Conservation (phyloP, 2,329 filamentous ascomycete species). For the Paecilomyces dactylethromorphus region DNA sequence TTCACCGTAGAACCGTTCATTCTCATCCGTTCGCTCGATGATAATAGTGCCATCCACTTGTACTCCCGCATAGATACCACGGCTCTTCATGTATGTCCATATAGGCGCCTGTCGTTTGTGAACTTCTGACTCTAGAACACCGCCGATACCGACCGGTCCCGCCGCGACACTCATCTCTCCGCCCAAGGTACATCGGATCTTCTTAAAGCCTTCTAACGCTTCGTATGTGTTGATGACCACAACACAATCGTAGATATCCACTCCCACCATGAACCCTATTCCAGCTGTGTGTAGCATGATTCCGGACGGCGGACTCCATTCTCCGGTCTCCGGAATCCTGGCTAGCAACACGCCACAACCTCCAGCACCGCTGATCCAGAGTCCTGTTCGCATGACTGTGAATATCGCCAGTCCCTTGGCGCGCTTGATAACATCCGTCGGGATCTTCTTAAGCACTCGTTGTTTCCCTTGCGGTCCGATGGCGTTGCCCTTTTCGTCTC, state of each 20-base stretch:
- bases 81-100: conserved; percentile 82
- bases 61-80: conserved; percentile 80
- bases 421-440: conserved; percentile 75
- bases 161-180: conserved; percentile 70
- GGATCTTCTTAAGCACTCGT: conserved; percentile 72
- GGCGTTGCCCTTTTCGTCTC: conserved; percentile 38
- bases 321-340: conserved; percentile 69
- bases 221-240: conserved; percentile 84
- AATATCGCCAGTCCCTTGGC: conserved; percentile 89
- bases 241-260: conserved; percentile 94
- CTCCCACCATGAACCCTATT: conserved; percentile 80
- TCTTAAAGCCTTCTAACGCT: conserved; percentile 77
- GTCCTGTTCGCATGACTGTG: conserved; percentile 87
- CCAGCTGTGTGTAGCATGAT: conserved; percentile 86
- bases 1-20: conserved; percentile 76
- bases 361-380: conserved; percentile 87
- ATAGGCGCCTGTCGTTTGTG: conserved; percentile 64
- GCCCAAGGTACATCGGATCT: conserved; percentile 70
- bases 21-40: conserved; percentile 80
- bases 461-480: conserved; percentile 55
- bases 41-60: conserved; percentile 83
- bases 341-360: conserved; percentile 83
- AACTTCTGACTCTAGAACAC: conserved; percentile 62
- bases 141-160: conserved; percentile 72
- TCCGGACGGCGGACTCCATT: conserved; percentile 86